Evolutionary conservation across 2,329 filamentous ascomycete genomes (phyloP), one percentile per base, ranked within the genome.

Genomic region (Anthostomella pinea): DNA sequence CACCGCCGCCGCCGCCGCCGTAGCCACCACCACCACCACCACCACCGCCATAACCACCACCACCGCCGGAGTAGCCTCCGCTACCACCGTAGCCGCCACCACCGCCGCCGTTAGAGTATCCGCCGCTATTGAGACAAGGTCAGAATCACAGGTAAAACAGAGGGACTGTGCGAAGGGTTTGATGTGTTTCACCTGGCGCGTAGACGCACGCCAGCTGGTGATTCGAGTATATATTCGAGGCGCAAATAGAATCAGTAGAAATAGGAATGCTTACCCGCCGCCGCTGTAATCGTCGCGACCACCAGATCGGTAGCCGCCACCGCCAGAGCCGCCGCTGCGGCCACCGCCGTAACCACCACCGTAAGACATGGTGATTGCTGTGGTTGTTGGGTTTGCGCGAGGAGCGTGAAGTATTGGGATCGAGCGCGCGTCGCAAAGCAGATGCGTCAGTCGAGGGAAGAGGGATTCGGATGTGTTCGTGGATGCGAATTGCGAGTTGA

Each of bases 311-410:
- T 59, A 50, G 20, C 54, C 46, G 25, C 46, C 25, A 11, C 51
- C 45, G 32, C 53, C 46, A 27, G 53, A 48, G 23, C 56, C 51
- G 30, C 66, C 66, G 50, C 65, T 52, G 36, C 32, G 23, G 15
- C 16, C 19, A 15, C 59, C 57, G 40, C 61, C 61, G 49, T 62
- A 57, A 35, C 62, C 62, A 45, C 67, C 61, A 38, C 79, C 75
- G 78, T 87, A 85, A 67, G 83, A 86, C 83, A 87, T 87, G 61
- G 58, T 55, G 43, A 44, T 43, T 41, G 48, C 49, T 34, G 35
- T 38, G 11, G 21, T 25, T 27, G 13, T 32, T 34, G 20, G 26
- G 46, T 48, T 43, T 41, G 38, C 24, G n/a, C n/a, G 17, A 16
- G 21, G 15, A 23, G 21, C 14, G 20, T 27, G n/a, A 42, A 33